Base-by-base conservation (phyloP, 2,329 filamentous ascomycete genomes). In the Capronia coronata region DNA sequence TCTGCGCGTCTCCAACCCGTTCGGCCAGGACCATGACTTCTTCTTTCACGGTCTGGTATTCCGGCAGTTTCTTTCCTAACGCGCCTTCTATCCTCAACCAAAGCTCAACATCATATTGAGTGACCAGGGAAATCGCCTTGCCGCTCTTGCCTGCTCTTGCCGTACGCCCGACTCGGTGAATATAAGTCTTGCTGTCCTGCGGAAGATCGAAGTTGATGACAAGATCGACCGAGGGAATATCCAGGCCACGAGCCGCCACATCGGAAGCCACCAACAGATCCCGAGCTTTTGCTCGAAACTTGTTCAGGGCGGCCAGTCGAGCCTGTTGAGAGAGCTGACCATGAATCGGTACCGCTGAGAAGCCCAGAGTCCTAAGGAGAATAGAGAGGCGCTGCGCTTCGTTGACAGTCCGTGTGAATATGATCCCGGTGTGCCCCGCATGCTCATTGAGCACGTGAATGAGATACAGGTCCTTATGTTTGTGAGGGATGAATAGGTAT, bases 191-290 rank as follows among this genome's bases (percentile, higher is more conserved):
- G 61, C 82, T 86, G 67, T 94, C 87, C 22, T 82, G 78, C 0
- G 89, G 87, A 2, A 94, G 70, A 63, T 94, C 88, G 58, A 83
- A 86, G 69, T 95, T 95, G 59, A 94, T 67, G 2, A 95, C 86
- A 1, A 90, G 71, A 59, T 94, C 87, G 9, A 96, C 88, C 13
- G 81, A 84, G 9, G 88, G 88, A 42, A 95, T 94, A 71, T 96
- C 90, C 6, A 96, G 76, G 73, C 90, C 90, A 64, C 90, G 82
- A 1, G 90, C 86, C 2, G 89, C 89, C 14, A 96, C 87, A 65
- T 95, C 90, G 0, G 90, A 95, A 9, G 89, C 89, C 2, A 95
- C 86, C 2, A 98, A 78, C 32, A 98, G 91, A 58, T 94, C 82
- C 35, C 89, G 77, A n/a, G 78, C 80, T 6, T 83, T 82, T 2